Conservation (phyloP, 2,329 filamentous ascomycete genomes). For the Colletotrichum sp. region DNA sequence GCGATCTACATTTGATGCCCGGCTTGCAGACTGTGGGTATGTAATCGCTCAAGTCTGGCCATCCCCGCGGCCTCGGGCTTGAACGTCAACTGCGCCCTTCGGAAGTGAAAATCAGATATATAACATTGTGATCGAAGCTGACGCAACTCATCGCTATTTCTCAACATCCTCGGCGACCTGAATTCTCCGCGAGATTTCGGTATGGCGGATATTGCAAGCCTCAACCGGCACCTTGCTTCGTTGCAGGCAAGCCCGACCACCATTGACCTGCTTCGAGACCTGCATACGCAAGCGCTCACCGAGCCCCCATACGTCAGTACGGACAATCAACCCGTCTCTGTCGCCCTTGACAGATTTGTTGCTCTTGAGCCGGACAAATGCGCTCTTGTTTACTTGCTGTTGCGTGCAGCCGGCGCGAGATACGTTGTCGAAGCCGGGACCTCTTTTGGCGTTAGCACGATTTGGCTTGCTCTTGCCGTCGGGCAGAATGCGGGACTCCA, state of each 20-base stretch:
- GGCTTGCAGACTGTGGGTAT: neutral
- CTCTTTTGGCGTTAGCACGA: slow-evolving; percentile 65
- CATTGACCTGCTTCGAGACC: slow-evolving; percentile 30
- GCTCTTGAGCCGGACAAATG: slow-evolving; percentile 65
- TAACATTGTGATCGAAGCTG: neutral
- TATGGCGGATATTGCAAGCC: neutral
- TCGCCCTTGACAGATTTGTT: slow-evolving; percentile 57
- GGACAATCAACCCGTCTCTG: slow-evolving; percentile 8
- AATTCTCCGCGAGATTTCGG: neutral
- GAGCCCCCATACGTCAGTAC: slow-evolving; percentile 35
- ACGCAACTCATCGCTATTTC: neutral
- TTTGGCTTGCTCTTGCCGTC: slow-evolving; percentile 65
- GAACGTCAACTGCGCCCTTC: neutral
- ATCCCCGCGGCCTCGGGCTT: neutral
- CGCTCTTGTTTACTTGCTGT: slow-evolving; percentile 59
- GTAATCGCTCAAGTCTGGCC: neutral
- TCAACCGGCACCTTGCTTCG: slow-evolving; percentile 35
- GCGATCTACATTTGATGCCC: neutral
- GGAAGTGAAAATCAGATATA: neutral
- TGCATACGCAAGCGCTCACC: slow-evolving; percentile 34
- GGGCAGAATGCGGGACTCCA: slow-evolving; percentile 44
- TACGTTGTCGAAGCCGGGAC: slow-evolving; percentile 66
- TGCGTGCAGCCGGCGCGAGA: slow-evolving; percentile 51
- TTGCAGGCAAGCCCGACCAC: slow-evolving; percentile 30
- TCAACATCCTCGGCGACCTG: neutral